Evolutionary conservation across 305 asterid species (phyloP).

Genomic region (Fraxinus angustifolia): DNA sequence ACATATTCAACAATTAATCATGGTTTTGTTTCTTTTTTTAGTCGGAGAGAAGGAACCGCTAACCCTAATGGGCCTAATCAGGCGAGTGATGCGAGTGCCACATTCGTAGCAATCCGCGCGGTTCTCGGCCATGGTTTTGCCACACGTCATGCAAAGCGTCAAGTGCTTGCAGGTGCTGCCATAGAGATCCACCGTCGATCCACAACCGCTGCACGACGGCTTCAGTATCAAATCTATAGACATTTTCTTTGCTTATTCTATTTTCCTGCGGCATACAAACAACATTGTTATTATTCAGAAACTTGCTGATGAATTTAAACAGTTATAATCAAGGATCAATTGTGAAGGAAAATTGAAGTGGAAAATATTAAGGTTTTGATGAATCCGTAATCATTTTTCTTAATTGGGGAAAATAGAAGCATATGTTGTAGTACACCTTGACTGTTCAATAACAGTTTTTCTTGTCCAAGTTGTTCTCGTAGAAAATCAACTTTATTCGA

Average conservation of each 20-base stretch:
- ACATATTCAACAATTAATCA: background rate
- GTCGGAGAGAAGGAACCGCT: conserved; percentile 3
- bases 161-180: conserved; percentile 92
- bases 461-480: background rate
- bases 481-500: too few species aligned
- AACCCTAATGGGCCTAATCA: conserved; percentile 90
- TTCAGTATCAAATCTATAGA: conserved; percentile 74
- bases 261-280: conserved; percentile 21
- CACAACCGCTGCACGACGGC: conserved; percentile 78
- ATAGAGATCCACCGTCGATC: conserved; percentile 77
- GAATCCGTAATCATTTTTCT: background rate
- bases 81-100: conserved; percentile 63
- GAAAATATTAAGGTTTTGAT: conserved; percentile 24
- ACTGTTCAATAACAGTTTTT: background rate
- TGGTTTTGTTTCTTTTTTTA: background rate
- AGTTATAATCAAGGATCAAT: background rate
- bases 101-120: conserved; percentile 72
- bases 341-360: background rate
- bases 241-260: conserved; percentile 27
- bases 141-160: conserved; percentile 79
- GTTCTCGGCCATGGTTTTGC: conserved; percentile 73
- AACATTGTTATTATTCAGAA: background rate
- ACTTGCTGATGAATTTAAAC: background rate
- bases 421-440: background rate
- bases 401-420: background rate